phyloP scores from a whole-genome alignment of 2,329 filamentous ascomycete species.

The Fusarium brevicatenulatum region DNA sequence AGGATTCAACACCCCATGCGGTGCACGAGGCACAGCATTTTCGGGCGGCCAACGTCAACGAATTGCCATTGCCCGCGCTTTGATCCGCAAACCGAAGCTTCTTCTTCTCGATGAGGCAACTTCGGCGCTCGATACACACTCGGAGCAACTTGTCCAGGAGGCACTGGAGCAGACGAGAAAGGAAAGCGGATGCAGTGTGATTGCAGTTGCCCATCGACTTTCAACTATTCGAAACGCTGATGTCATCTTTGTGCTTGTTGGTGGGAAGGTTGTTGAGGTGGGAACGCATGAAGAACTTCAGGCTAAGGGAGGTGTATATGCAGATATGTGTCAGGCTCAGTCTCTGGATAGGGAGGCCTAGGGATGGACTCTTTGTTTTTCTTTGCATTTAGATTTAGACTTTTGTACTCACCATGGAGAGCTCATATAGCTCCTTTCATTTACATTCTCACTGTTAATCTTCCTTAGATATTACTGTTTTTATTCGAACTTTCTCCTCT shows the following conservation, averaged over 20 bases:
- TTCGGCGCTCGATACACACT: slow-evolving; percentile 65
- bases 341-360: slow-evolving; percentile 13
- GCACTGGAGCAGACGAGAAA: slow-evolving; percentile 54
- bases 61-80: slow-evolving; percentile 72
- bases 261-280: slow-evolving; percentile 65
- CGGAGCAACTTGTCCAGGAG: slow-evolving; percentile 67
- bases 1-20: slow-evolving; percentile 68
- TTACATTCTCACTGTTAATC: rapidly evolving
- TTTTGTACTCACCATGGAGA: rapidly evolving
- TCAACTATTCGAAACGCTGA: slow-evolving; percentile 67
- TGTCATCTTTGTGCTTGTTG: slow-evolving; percentile 69
- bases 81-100: slow-evolving; percentile 69
- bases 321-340: slow-evolving; percentile 33
- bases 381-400: neutral
- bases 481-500: rapidly evolving
- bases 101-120: slow-evolving; percentile 77
- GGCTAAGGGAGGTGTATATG: slow-evolving; percentile 40
- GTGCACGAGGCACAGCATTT: slow-evolving; percentile 69
- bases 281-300: slow-evolving; percentile 68
- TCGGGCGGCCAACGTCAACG: slow-evolving; percentile 75
- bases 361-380: neutral
- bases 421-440: rapidly evolving
- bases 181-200: slow-evolving; percentile 58
- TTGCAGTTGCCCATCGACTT: slow-evolving; percentile 68
- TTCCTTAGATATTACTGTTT: rapidly evolving